Evolutionary conservation across 768 basidiomycete genomes (phyloP), one percentile per base, ranked within the genome.

Genomic region (Coprinellus micaceus): DNA sequence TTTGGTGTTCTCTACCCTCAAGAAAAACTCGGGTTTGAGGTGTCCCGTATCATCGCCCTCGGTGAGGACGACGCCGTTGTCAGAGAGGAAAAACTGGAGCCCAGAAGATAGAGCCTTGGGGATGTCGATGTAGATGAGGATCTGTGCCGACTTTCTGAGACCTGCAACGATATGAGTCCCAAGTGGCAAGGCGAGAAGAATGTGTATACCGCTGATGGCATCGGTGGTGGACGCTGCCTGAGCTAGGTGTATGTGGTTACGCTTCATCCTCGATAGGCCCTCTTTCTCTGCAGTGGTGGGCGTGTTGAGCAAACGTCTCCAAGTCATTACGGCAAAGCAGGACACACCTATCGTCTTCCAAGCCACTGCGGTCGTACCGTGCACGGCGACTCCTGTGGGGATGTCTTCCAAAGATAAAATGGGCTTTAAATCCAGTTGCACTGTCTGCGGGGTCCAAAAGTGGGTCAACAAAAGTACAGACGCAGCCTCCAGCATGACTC

Each of bases 161-260:
- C 93, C 94, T 94, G 61, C 13, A 44, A 29, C 41, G 33, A 36
- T 10, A 48, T 12, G 25, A 13, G 53, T 60, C 82, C 85, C 17
- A 15, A 12, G 53, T 2, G 19, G 47, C 4, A 37, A 57, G 53
- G 81, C 75, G 3, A 95, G 74, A 60, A 95, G 78, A 57, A 98
- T 78, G 64, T 86, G 94, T 44, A 98, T 55, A 91, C 94, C 92
- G 60, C 91, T 94, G 52, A 88, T 81, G 47, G 91, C 84, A 4
- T 81, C 79, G 2, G 84, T 67, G 9, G 84, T 83, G 2, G 78
- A 74, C 2, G 89, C 72, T 33, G 89, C 86, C 67, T 94, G 89
- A 0, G 95, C 94, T 12, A 97, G 77, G 69, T 99, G 96, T 37
- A 98, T 89, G 64, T 98, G 94, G 64, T 94, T 96, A 24, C 96